Conservation (phyloP, 306 rosid genomes). For the Trifolium fragiferum region DNA sequence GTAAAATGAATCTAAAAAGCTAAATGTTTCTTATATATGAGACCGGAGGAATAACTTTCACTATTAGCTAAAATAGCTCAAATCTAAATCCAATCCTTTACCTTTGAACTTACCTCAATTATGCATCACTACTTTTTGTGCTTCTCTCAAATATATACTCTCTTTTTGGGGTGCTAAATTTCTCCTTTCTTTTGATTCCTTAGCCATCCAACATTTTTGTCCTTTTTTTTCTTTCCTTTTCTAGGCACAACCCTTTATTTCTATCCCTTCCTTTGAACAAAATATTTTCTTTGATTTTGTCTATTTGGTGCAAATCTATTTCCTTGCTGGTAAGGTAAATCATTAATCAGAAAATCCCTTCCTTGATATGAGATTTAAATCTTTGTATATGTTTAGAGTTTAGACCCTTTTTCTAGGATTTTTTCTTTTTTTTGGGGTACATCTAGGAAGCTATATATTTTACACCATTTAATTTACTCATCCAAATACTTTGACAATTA, state of each 20-base stretch:
- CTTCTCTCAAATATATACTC: too few species aligned
- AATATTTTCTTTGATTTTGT: constrained; percentile 34
- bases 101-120: constrained; percentile 42
- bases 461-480: neutral
- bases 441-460: neutral
- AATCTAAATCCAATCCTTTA: constrained; percentile 21
- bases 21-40: too few species aligned
- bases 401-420: constrained; percentile 21
- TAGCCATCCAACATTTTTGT: neutral
- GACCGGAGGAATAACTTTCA: too few species aligned
- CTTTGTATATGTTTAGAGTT: neutral
- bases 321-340: constrained; percentile 33
- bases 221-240: constrained; percentile 32
- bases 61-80: constrained; percentile 31
- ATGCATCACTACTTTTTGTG: constrained; percentile 7
- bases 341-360: neutral
- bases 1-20: too few species aligned
- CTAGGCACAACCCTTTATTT: constrained; percentile 17
- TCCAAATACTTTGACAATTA: constrained; percentile 1
- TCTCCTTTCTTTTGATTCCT: constrained; percentile 28
- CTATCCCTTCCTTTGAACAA: constrained; percentile 4
- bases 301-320: constrained; percentile 33
- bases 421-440: too few species aligned
- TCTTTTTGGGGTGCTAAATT: constrained; percentile 1
- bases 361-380: neutral